A percentile compares a stretch with the other conserved stretches of the same genome.
Conservation (phyloP, 768 basidiomycete species). For the Boletus reticulatus region DNA sequence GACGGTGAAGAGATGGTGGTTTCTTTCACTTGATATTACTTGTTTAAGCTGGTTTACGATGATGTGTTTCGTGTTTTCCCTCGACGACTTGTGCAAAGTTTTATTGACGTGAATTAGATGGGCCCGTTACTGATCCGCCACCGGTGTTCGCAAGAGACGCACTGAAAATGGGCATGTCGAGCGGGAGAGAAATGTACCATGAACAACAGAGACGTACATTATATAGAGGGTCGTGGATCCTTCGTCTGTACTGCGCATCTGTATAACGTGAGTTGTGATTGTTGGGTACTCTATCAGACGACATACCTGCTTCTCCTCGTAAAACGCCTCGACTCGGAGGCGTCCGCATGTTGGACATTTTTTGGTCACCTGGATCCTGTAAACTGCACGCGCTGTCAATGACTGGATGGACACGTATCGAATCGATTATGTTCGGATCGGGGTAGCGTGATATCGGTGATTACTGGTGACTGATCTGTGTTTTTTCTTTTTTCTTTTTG, state of each 20-base stretch:
- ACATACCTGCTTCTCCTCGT: constrained; percentile 82
- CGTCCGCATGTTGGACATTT: constrained; percentile 88
- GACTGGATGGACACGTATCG: background rate
- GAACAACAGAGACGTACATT: constrained; percentile 46
- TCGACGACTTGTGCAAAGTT: no score
- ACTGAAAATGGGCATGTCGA: constrained; percentile 43
- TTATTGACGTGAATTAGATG: no score
- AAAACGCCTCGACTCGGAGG: constrained; percentile 79
- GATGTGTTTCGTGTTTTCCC: no score
- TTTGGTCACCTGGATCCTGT: constrained; percentile 66
- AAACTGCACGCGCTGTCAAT: background rate
- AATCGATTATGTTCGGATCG: no score
- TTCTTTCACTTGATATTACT: no score
- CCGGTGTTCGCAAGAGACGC: constrained; percentile 70
- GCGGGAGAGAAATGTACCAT: background rate
- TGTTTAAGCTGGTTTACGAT: no score
- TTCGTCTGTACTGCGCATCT: constrained; percentile 91
- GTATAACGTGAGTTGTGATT: constrained; percentile 2
- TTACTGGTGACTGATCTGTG: no score
- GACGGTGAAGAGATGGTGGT: no score
- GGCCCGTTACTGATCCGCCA: constrained; percentile 87
- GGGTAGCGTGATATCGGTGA: no score
- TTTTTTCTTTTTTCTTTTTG: no score
- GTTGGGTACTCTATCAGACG: background rate
- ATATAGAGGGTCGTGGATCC: constrained; percentile 93